phyloP scores from a whole-genome alignment of 139 green algal genomes.

The Astrephomene gubernaculifera region DNA sequence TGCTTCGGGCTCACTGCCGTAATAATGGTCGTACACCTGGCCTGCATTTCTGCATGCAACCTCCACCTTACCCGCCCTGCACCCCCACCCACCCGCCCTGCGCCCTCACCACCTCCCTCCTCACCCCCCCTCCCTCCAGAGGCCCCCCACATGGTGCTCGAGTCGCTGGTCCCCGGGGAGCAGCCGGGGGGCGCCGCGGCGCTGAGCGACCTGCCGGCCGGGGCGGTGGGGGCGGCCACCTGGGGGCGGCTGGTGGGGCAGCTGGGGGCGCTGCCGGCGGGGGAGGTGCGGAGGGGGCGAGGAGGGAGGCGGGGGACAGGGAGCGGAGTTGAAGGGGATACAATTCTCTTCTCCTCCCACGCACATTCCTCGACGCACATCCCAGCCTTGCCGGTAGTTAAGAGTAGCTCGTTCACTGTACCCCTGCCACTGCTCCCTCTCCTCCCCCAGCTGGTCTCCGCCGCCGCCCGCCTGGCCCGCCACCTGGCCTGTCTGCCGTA shows the following conservation, averaged over 20 bases:
- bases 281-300: conserved; percentile 1
- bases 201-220: not conserved
- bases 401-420: not conserved
- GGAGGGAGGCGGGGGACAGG: not conserved
- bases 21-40: no score
- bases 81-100: no score
- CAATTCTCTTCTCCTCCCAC: no score
- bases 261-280: not conserved
- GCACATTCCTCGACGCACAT: not conserved
- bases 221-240: not conserved
- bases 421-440: not conserved
- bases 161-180: not conserved
- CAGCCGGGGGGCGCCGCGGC: not conserved
- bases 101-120: no score
- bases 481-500: conserved; percentile 1
- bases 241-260: not conserved
- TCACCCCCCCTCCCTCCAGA: no score
- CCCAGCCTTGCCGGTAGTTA: not conserved
- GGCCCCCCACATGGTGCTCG: conserved; percentile 14
- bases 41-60: no score
- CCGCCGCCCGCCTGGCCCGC: not conserved
- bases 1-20: no score
- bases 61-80: no score
- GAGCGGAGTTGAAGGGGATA: no score
- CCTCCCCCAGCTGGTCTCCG: conserved; percentile 1